Base-by-base conservation (phyloP, 208 protist species). In the Porcisia hertigi region DNA sequence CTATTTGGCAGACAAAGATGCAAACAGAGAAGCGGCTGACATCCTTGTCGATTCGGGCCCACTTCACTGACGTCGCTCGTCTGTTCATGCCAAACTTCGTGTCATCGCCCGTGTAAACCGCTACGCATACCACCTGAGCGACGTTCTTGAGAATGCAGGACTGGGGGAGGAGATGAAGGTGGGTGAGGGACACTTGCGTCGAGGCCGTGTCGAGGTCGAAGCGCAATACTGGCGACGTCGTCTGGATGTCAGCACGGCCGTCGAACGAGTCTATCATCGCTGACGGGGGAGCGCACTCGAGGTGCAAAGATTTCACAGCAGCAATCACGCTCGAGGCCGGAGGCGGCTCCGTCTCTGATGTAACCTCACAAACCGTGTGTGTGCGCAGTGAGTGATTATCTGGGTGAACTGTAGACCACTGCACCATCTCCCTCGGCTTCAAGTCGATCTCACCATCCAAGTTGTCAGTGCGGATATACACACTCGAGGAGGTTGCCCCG, bases 1-100 rank as follows among this genome's bases (percentile, higher is more conserved):
- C 47, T 16, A 98, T 54, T 63, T 99, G 96, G 64, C 91, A 94
- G 58, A 63, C 64, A 76, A 99, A 99, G 36, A 99, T 88, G 67
- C 86, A 73, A 39, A 98, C 88, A 1, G 96, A 86, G 75, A 96
- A 95, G 12, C 72, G 67, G 47, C 94, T 98, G 41, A 99, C 87
- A 39, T 88, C 79, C 62, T 88, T 74, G 76, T 99, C 98, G 55
- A 98, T 90, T 75, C 94, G 88, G 1, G 98, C 98, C 89, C 94
- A 96, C 76, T 99, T 99, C 1, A 93, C 87, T 3, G 91, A 89
- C 18, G 97, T 69, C 9, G 55, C 59, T 30, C 86, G 79, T 73
- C 98, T 98, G 77, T 98, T 99, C 87, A 94, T 91, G 39, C 95
- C 89, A 55, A 94, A 94, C 81, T 99, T 99, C 1, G 97, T 99